Base-by-base conservation (phyloP, 495 filamentous ascomycete species). In the Annulohypoxylon bovei region DNA sequence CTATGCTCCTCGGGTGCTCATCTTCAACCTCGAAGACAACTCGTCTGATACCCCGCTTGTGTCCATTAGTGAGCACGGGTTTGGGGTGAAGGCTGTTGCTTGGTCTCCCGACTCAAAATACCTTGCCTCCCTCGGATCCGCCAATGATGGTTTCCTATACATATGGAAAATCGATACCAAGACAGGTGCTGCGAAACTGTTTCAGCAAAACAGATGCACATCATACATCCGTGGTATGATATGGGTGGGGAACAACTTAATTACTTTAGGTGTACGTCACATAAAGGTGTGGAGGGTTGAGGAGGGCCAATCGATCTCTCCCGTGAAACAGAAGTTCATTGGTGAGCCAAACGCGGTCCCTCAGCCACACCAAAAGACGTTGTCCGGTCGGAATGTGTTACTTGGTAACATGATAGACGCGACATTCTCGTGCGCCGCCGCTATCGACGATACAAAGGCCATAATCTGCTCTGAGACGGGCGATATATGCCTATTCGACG, bases 121-220 rank as follows among this genome's bases (percentile, higher is more conserved):
- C 79, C 83, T 99, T 16, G 95, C 96, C 3, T 95, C 92, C 6
- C 85, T 99, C 27, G 95, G 95, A 25, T 88, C 90, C 18, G 84
- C 90, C 33, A 95, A 97, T 79, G 95, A 99, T 78, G 95, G 95
- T 7, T 98, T 97, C 76, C 85, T 99, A 25, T 94, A 95, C 69
- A 85, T 98, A 42, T 99, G 95, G 93, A 86, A 87, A 40, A 88
- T 98, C 66, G 93, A 94, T 67, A 76, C 90, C 23, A 90, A 90
- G 49, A 95, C 87, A n/a, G 95, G 95, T 6, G 84, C 89, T n/a
- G 91, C 93, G 20, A 93, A 84, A 74, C 81, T 99, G 40, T 92
- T 96, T 77, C 93, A 94, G 32, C 95, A 92, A 74, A 98, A 97
- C 76, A 94, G 95, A 77, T 98, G 95, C 80, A 98, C 93, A 25